Evolutionary conservation across 495 filamentous ascomycete species (phyloP).

Genomic region (Viridothelium virens): DNA sequence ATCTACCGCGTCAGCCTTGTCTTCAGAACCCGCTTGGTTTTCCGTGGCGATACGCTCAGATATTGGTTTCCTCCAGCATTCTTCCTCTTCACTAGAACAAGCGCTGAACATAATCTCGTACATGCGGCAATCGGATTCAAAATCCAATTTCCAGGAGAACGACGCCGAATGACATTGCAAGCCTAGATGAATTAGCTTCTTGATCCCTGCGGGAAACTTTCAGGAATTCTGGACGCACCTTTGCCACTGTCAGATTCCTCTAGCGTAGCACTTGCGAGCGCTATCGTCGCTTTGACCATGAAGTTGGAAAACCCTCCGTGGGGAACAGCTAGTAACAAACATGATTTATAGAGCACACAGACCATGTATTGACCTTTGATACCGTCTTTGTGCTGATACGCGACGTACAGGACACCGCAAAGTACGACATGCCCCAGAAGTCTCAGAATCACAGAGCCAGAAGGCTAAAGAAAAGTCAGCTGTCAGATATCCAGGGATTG

Average conservation of each 20-base stretch:
- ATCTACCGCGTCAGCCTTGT: constrained; percentile 44
- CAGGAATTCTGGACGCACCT: constrained; percentile 47
- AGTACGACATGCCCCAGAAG: constrained; percentile 73
- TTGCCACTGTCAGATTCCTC: constrained; percentile 73
- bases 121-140: constrained; percentile 64
- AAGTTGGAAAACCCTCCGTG: constrained; percentile 54
- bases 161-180: constrained; percentile 76
- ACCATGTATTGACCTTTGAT: constrained; percentile 75
- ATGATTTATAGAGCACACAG: constrained; percentile 74
- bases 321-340: constrained; percentile 67
- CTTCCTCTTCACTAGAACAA: constrained; percentile 73
- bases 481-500: not conserved
- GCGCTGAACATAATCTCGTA: constrained; percentile 86
- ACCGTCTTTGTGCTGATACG: constrained; percentile 62
- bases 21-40: constrained; percentile 40
- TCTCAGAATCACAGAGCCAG: constrained; percentile 45
- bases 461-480: constrained; percentile 20
- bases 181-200: constrained; percentile 41
- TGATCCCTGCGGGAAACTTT: not conserved
- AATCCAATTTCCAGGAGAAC: constrained; percentile 90
- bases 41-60: constrained; percentile 35
- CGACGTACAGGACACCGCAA: constrained; percentile 80
- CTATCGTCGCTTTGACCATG: constrained; percentile 66
- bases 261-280: constrained; percentile 59
- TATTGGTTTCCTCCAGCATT: constrained; percentile 60